Evolutionary conservation across 192 early-diverging fungal species (phyloP), one percentile per base, ranked within the genome.

Genomic region (Umbelopsis isabellina): DNA sequence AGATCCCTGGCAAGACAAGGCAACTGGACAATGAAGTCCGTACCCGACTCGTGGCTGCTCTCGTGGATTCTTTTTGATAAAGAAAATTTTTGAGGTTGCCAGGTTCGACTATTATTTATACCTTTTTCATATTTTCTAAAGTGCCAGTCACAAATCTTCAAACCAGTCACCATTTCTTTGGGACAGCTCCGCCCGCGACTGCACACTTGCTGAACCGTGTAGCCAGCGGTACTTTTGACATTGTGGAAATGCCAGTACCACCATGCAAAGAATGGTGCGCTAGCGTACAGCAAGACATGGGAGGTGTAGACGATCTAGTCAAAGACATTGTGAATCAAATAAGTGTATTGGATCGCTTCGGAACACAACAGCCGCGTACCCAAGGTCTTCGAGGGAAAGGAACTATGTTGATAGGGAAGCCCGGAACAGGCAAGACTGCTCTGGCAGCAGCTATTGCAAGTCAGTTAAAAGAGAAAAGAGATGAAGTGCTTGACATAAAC

Each of bases 391-490:
- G 55, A 35, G 55, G 55, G 13, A 86, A 84, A 51, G 85, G 85
- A 7, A 71, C 81, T 22, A 33, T 84, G 37, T 48, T 86, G 12
- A 78, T 51, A 51, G 85, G 85, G 27, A 80, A 71, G 27, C 85
- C 85, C n/a, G 85, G 85, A 5, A 83, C 79, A 13, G 85, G 85
- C 37, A 86, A 86, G 70, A 86, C 83, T 30, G 69, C 61, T 25
- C 66, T 86, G 12, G 83, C 85, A 45, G 75, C 77, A 2, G 44
- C 70, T 49, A 61, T 86, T 33, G 79, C 83, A 16, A 70, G 76
- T 73, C 52, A 66, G 68, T 52, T 16, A 6, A 27, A 33, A 6
- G 18, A 18, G 16, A 21, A 45, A 30, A 0, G 8, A 6, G 3
- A 8, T 55, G 41, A 13, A 47, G 1, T 46, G 15, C 9, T 53